Conservation (phyloP, 148 eudicot genomes). For the Camellia lanceoleosa region DNA sequence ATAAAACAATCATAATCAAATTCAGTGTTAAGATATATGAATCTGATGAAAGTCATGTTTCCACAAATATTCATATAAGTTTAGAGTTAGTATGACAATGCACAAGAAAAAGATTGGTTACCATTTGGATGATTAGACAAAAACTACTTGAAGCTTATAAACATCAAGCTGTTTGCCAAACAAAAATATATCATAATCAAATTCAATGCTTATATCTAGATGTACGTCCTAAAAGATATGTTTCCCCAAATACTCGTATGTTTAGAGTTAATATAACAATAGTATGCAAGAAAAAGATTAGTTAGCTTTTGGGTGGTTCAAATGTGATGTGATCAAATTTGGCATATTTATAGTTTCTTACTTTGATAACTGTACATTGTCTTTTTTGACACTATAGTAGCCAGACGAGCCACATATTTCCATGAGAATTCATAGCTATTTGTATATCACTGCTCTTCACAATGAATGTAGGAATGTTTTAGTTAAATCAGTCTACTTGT, state of each 20-base stretch:
- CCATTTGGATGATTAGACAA: too few species aligned
- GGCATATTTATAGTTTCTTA: background rate
- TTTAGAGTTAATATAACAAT: background rate
- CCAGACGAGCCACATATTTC: background rate
- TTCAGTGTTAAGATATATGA: background rate
- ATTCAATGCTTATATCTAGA: background rate
- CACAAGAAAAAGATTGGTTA: too few species aligned
- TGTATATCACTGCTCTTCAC: background rate
- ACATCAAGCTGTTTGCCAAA: background rate
- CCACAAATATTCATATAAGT: background rate
- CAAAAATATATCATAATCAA: too few species aligned
- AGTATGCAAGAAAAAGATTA: background rate
- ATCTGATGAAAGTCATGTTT: background rate
- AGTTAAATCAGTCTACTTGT: background rate
- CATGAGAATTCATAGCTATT: background rate
- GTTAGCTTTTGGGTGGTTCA: background rate
- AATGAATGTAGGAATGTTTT: background rate
- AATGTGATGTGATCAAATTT: background rate
- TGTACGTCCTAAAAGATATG: background rate
- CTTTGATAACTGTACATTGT: background rate
- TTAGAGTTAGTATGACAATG: background rate
- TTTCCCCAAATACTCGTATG: background rate
- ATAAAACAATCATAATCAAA: background rate
- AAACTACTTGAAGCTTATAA: background rate
- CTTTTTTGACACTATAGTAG: background rate